Evolutionary conservation across 352 stramenopile species (phyloP).

Genomic region (Pythium monospermum): DNA sequence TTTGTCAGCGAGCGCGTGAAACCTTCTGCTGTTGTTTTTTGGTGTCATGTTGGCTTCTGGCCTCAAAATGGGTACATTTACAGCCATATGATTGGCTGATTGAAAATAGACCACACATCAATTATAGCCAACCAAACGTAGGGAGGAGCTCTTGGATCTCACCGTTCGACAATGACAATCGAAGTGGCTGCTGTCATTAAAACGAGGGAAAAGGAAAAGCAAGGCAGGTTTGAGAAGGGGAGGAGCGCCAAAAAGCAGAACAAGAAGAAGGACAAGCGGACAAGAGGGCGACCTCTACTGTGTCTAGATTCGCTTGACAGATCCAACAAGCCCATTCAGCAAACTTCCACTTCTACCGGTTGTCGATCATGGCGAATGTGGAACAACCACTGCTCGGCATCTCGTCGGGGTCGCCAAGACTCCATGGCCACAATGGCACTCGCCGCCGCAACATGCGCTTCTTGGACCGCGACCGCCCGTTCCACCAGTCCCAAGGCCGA

Average conservation of each 20-base stretch:
- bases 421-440: conserved; percentile 5
- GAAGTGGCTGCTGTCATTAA: conserved; percentile 18
- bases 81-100: too few relatives aligned
- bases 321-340: too few relatives aligned
- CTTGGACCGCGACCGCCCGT: conserved; percentile 53
- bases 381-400: conserved; percentile 31
- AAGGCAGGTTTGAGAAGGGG: not conserved
- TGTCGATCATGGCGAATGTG: conserved; percentile 14
- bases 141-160: too few relatives aligned
- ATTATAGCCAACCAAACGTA: too few relatives aligned
- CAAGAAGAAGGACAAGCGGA: not conserved
- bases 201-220: not conserved
- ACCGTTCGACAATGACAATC: too few relatives aligned
- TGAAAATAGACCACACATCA: too few relatives aligned
- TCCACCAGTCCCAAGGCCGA: conserved; percentile 62
- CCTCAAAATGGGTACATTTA: too few relatives aligned
- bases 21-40: too few relatives aligned
- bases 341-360: not conserved
- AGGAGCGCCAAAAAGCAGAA: not conserved
- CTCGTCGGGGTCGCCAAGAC: conserved; percentile 7
- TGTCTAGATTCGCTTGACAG: too few relatives aligned
- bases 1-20: too few relatives aligned
- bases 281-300: too few relatives aligned
- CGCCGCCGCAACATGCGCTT: conserved; percentile 32
- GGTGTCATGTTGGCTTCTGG: too few relatives aligned